These are phyloP conservation scores for Xylariaceae sp. DNA, from an alignment of 2,329 filamentous ascomycete species.

Conservation along the genomic window DNA sequence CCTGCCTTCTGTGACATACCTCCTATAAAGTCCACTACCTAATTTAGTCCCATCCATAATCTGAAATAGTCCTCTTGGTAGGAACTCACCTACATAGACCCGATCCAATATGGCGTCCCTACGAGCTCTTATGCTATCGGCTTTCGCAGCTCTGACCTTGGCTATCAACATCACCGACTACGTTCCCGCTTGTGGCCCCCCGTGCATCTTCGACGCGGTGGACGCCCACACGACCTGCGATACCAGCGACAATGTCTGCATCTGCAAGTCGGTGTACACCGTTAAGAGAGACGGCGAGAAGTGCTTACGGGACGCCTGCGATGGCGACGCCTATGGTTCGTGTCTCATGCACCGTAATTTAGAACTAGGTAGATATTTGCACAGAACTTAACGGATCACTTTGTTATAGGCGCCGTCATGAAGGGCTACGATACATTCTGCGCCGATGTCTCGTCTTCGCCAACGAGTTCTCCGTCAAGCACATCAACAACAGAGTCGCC, in stretches of 20 bases:
- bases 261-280: slow-evolving; percentile 33
- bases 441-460: slow-evolving; percentile 22
- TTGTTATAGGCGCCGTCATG: slow-evolving; percentile 29
- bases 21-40: no score
- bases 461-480: slow-evolving; percentile 1
- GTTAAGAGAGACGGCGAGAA: slow-evolving; percentile 35
- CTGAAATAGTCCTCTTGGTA: background rate
- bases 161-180: slow-evolving; percentile 33
- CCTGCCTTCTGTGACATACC: no score
- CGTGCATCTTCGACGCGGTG: slow-evolving; percentile 30
- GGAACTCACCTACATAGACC: background rate
- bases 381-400: slow-evolving; percentile 6
- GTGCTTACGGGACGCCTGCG: slow-evolving; percentile 33
- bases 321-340: slow-evolving; percentile 34
- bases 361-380: background rate
- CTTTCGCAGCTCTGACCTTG: slow-evolving; percentile 27
- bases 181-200: slow-evolving; percentile 31
- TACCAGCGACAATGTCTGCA: slow-evolving; percentile 31
- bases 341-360: background rate
- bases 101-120: slow-evolving; percentile 32
- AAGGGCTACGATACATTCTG: slow-evolving; percentile 34
- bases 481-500: background rate
- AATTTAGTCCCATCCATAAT: background rate
- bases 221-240: slow-evolving; percentile 32
- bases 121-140: slow-evolving; percentile 28